These are phyloP conservation scores for Fusarium humuli DNA, from an alignment of 2,329 filamentous ascomycete genomes.

Conservation along the genomic window DNA sequence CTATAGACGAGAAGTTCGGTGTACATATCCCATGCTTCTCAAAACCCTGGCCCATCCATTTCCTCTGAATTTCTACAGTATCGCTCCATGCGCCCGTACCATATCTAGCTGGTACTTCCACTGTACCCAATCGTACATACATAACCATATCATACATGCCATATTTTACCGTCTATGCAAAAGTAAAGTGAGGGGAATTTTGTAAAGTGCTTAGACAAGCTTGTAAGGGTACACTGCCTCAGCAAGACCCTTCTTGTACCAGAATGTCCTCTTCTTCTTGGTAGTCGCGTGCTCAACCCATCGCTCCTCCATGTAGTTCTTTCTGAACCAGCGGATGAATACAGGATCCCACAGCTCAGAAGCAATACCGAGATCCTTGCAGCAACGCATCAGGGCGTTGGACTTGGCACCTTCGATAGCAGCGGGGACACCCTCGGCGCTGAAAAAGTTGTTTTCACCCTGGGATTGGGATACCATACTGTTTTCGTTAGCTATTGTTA, in stretches of 20 bases:
- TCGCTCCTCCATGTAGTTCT: slow-evolving; percentile 77
- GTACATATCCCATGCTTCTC: slow-evolving; percentile 12
- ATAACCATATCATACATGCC: slow-evolving; percentile 31
- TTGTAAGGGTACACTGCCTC: slow-evolving; percentile 73
- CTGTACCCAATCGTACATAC: background rate
- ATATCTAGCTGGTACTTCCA: slow-evolving; percentile 7
- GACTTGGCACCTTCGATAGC: slow-evolving; percentile 98
- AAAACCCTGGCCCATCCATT: slow-evolving; percentile 6
- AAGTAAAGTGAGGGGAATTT: background rate
- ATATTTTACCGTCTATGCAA: slow-evolving; percentile 11
- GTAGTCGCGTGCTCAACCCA: slow-evolving; percentile 90
- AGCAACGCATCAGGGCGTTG: slow-evolving; percentile 97
- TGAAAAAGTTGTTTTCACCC: slow-evolving; percentile 95
- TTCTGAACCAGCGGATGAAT: slow-evolving; percentile 87
- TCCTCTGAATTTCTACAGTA: slow-evolving; percentile 4
- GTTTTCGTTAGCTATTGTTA: background rate
- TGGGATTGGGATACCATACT: slow-evolving; percentile 93
- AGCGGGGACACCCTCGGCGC: slow-evolving; percentile 88
- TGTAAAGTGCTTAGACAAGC: slow-evolving; percentile 29
- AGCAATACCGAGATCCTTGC: slow-evolving; percentile 95
- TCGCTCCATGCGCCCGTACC: slow-evolving; percentile 27
- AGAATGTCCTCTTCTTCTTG: slow-evolving; percentile 92
- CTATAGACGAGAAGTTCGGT: slow-evolving; percentile 23
- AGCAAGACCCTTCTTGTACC: slow-evolving; percentile 82
- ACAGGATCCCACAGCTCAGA: slow-evolving; percentile 97